phyloP scores from a whole-genome alignment of 2,329 filamentous ascomycete genomes.

The Scedosporium aurantiacum region DNA sequence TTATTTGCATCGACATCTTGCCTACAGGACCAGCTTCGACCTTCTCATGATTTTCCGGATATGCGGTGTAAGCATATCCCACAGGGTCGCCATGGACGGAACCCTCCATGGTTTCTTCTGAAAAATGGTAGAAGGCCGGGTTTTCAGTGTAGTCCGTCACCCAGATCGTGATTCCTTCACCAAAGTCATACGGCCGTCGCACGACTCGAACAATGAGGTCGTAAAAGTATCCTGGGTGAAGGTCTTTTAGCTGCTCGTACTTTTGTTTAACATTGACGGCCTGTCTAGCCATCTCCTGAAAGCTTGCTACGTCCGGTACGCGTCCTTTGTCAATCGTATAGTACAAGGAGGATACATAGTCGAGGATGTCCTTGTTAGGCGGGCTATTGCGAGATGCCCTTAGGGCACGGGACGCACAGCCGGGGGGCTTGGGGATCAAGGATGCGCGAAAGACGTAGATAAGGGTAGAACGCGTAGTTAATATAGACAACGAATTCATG shows the following conservation, averaged over 20 bases:
- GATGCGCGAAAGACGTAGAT: conserved; percentile 30
- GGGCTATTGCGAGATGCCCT: conserved; percentile 12
- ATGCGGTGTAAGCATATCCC: conserved; percentile 27
- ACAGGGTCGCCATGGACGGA: conserved; percentile 40
- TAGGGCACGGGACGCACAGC: conserved; percentile 22
- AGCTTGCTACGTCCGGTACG: conserved; percentile 29
- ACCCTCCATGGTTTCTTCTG: conserved; percentile 13
- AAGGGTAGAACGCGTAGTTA: conserved; percentile 29
- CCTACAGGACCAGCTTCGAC: conserved; percentile 68
- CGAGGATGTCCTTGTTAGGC: conserved; percentile 19
- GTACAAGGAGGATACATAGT: conserved; percentile 38
- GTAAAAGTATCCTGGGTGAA: conserved; percentile 44
- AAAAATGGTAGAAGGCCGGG: conserved; percentile 43
- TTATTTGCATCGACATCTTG: conserved; percentile 59
- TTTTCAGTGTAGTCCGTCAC: conserved; percentile 78
- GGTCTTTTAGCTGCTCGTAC: conserved; percentile 54
- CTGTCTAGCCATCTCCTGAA: conserved; percentile 23
- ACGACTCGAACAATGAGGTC: conserved; percentile 66
- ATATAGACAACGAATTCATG: conserved; percentile 25
- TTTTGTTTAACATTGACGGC: conserved; percentile 41
- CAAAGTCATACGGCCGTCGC: conserved; percentile 29
- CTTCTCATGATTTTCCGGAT: conserved; percentile 10
- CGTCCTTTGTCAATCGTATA: conserved; percentile 29
- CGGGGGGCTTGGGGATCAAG: conserved; percentile 27
- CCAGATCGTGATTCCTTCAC: conserved; percentile 51